Evolutionary conservation across 257 asterid species (phyloP).

Genomic region (Nicotiana attenuata): DNA sequence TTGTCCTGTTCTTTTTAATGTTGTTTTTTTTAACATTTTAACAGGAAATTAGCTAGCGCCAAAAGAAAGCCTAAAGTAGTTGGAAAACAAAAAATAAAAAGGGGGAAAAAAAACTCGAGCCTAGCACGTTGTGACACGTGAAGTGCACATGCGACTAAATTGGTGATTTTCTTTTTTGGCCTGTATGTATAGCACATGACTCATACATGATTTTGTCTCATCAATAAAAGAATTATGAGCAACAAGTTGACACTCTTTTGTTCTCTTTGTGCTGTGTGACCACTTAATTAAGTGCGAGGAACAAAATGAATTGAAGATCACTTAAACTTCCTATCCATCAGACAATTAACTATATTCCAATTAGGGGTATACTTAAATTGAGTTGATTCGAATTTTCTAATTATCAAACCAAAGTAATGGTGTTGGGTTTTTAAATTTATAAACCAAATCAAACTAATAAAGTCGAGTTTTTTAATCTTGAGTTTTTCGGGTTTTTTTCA

Average conservation of each 20-base stretch:
- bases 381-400: no score
- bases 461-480: no score
- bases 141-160: conserved; percentile 30
- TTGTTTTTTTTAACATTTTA: background rate
- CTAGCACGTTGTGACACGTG: conserved; percentile 38
- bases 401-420: no score
- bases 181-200: conserved; percentile 27
- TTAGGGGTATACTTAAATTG: background rate
- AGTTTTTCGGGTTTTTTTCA: no score
- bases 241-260: conserved; percentile 30
- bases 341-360: conserved; percentile 13
- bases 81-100: background rate
- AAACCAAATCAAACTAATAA: no score
- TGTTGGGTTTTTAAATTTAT: no score
- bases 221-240: conserved; percentile 36
- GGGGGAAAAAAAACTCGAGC: background rate
- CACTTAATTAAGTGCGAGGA: conserved; percentile 22
- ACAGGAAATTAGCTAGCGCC: background rate
- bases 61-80: background rate
- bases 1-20: background rate
- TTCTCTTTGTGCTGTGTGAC: conserved; percentile 30
- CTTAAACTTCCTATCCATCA: no score
- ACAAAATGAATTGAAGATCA: background rate
- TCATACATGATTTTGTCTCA: no score
- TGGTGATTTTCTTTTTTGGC: conserved; percentile 21